Percentiles rank a stretch among this genome's conserved stretches.
These are phyloP conservation scores for Annulohypoxylon bovei DNA, from an alignment of 495 filamentous ascomycete genomes.

Conservation along the genomic window DNA sequence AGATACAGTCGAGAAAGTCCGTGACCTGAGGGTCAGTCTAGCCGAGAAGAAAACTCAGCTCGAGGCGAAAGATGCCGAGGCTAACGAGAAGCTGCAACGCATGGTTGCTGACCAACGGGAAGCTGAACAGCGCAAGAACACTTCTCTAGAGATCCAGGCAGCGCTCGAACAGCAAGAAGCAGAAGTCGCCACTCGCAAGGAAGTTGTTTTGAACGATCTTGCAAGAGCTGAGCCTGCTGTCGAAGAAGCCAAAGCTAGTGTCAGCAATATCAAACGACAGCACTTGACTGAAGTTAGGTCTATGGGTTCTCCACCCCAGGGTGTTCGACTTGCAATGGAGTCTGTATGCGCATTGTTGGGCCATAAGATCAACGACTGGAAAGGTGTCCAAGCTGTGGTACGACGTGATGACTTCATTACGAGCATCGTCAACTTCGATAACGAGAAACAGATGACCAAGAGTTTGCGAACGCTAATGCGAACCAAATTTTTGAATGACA, in stretches of 20 bases:
- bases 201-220: constrained; percentile 87
- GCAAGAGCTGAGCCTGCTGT: constrained; percentile 94
- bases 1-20: constrained; percentile 97
- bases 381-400: constrained; percentile 84
- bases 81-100: constrained; percentile 93
- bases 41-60: constrained; percentile 93
- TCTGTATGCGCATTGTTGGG: constrained; percentile 94
- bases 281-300: constrained; percentile 97
- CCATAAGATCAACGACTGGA: constrained; percentile 91
- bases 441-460: constrained; percentile 93
- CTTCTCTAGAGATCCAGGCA: constrained; percentile 86
- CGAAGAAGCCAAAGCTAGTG: constrained; percentile 88
- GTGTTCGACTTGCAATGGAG: constrained; percentile 91
- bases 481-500: constrained; percentile 87
- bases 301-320: constrained; percentile 89
- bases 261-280: constrained; percentile 96
- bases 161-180: constrained; percentile 89
- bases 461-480: constrained; percentile 86
- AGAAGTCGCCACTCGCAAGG: constrained; percentile 82
- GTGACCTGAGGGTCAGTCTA: constrained; percentile 86
- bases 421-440: constrained; percentile 97
- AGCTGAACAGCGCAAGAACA: constrained; percentile 88
- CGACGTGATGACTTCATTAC: constrained; percentile 96
- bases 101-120: constrained; percentile 98
- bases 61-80: constrained; percentile 91